Evolutionary conservation across 2,329 filamentous ascomycete species (phyloP), one percentile per base, ranked within the genome.

Genomic region (Monosporascus sp.): DNA sequence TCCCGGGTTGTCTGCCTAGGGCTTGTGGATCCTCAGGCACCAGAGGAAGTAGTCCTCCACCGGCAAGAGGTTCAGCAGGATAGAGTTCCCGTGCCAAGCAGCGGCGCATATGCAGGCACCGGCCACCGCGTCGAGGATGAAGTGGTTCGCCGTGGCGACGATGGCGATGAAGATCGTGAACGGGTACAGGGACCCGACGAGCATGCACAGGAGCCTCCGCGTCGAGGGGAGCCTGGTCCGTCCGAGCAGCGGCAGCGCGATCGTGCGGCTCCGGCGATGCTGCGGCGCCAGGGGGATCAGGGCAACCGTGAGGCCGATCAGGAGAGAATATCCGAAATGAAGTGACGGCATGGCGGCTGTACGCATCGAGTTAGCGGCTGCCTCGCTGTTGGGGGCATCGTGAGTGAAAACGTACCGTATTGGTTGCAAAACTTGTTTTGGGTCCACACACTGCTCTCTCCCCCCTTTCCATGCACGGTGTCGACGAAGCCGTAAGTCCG

Each of bases 321-420:
- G 79, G 31, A 90, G 79, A 3, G 85, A 86, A 71, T 90, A 90
- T 3, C 87, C 87, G 64, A 90, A 90, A 67, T 90, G 87, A 17
- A 90, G 76, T 0, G 84, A 87, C 1, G 87, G 87, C 87, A 90
- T 90, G 7, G 87, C 87, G 52, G 84, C 83, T 84, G 46, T 2
- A 7, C 8, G 11, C 26, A n/a, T 8, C 24, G 52, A 24, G 36
- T 14, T 1, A 34, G 43, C 24, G 11, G 52, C 34, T 45, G 19
- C 46, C n/a, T 34, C 27, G 37, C 16, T 22, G 46, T 37, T 4
- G 49, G 44, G 47, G 41, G 24, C 37, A 8, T 17, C 7, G 14
- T 31, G 31, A 37, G 31, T 17, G 26, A 5, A 11, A 7, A 70
- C 77, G 70, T 64, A 78, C 84, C 86, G 68, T 89, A 89, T 69